These are phyloP conservation scores for Pseudocercospora eumusae DNA, from an alignment of 2,329 filamentous ascomycete species.

Conservation along the genomic window DNA sequence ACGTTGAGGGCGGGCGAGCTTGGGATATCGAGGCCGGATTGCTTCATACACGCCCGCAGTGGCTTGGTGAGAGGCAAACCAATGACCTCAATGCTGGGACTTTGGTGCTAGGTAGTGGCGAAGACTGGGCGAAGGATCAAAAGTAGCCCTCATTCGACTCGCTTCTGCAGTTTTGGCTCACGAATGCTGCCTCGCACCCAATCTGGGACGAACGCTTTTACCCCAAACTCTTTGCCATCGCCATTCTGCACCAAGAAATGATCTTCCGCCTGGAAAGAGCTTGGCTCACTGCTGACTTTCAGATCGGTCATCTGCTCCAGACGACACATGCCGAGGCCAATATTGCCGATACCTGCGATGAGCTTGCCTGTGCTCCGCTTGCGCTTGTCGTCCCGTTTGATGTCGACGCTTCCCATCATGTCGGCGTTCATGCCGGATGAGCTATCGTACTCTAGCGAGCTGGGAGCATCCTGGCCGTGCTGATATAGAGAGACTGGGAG, in stretches of 20 bases:
- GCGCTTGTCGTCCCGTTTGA: slow-evolving; percentile 55
- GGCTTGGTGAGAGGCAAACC: slow-evolving; percentile 47
- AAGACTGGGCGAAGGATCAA: slow-evolving; percentile 20
- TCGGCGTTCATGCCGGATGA: neutral
- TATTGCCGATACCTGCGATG: slow-evolving; percentile 75
- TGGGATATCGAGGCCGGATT: slow-evolving; percentile 50
- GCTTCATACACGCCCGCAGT: slow-evolving; percentile 45
- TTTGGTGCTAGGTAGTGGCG: slow-evolving; percentile 37
- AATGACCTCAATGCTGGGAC: slow-evolving; percentile 42
- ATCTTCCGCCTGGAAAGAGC: slow-evolving; percentile 60
- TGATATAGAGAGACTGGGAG: slow-evolving; percentile 76
- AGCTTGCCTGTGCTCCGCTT: slow-evolving; percentile 77
- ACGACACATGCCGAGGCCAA: slow-evolving; percentile 83
- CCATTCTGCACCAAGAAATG: slow-evolving; percentile 45
- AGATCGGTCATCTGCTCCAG: slow-evolving; percentile 89
- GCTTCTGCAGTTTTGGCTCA: slow-evolving; percentile 44
- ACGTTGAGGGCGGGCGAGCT: slow-evolving; percentile 47
- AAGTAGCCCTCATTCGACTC: slow-evolving; percentile 28
- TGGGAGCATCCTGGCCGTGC: slow-evolving; percentile 44
- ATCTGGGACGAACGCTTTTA: slow-evolving; percentile 71
- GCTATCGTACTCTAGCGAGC: slow-evolving; percentile 53
- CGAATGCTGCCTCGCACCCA: slow-evolving; percentile 62
- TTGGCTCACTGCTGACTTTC: slow-evolving; percentile 66
- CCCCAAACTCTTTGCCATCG: slow-evolving; percentile 36
- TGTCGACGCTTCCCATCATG: slow-evolving; percentile 46